Percentiles rank a stretch among this genome's conserved stretches.
These are phyloP conservation scores for Neocucurbitaria cava DNA, from an alignment of 2,329 filamentous ascomycete genomes.

Conservation along the genomic window DNA sequence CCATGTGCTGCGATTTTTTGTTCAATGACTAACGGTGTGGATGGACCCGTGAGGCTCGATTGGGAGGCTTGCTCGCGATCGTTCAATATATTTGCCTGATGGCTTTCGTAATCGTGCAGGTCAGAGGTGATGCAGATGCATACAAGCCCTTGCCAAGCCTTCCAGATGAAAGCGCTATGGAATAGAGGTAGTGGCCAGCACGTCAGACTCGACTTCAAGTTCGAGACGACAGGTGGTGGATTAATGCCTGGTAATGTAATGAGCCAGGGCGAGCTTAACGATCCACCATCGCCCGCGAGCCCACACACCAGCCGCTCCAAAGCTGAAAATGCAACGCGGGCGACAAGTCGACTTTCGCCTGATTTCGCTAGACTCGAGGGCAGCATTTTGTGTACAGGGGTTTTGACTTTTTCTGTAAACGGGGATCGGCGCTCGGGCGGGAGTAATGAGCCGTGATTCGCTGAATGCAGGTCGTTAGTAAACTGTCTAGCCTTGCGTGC, in stretches of 20 bases:
- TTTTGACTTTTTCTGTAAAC: constrained; percentile 32
- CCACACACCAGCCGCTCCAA: constrained; percentile 1
- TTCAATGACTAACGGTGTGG: constrained; percentile 21
- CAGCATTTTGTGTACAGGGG: constrained; percentile 28
- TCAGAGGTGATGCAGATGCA: constrained; percentile 14
- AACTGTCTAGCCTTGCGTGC: constrained; percentile 30
- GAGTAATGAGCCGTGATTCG: constrained; percentile 24
- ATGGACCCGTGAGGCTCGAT: constrained; percentile 21
- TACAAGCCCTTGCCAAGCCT: constrained; percentile 8
- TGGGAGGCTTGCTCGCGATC: constrained; percentile 26
- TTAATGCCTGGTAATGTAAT: constrained; percentile 3
- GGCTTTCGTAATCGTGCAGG: constrained; percentile 29
- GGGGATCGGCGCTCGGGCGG: constrained; percentile 37
- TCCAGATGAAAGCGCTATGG: constrained; percentile 5
- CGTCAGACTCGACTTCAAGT: constrained; percentile 4
- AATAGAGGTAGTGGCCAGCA: background rate
- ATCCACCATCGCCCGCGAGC: background rate
- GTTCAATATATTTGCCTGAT: constrained; percentile 25
- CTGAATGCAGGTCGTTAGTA: constrained; percentile 24
- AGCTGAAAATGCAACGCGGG: constrained; percentile 13
- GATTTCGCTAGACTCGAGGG: constrained; percentile 8
- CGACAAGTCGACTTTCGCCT: constrained; percentile 17
- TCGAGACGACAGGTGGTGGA: background rate
- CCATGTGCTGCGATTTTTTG: constrained; percentile 31
- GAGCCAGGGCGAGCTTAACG: constrained; percentile 4